A percentile compares a stretch with the other conserved stretches of the same genome.
phyloP scores from a whole-genome alignment of 176 grass and related monocot species.

The Phyllostachys edulis region DNA sequence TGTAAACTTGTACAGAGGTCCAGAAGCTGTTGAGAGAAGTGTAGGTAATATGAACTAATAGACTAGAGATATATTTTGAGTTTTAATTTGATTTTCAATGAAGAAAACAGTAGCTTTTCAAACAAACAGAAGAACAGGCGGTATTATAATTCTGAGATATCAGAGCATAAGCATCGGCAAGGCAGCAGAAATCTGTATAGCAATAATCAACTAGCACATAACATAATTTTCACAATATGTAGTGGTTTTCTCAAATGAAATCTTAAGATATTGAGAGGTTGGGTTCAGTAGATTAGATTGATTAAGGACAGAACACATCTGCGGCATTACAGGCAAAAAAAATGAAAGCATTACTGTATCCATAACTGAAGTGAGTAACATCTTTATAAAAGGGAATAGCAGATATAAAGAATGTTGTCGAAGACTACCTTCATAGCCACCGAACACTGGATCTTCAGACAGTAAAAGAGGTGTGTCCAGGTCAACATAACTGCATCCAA shows the following conservation, averaged over 20 bases:
- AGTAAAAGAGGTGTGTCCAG: slow-evolving; percentile 89
- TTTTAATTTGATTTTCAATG: not conserved
- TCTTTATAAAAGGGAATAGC: not conserved
- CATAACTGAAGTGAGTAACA: not conserved
- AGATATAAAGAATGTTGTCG: not conserved
- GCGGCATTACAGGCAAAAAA: not conserved
- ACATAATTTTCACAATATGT: not conserved
- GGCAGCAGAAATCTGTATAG: not conserved
- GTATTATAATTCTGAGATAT: not conserved
- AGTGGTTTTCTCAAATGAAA: not conserved
- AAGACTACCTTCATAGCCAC: slow-evolving; percentile 82
- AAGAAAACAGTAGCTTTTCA: not conserved
- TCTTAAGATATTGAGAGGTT: not conserved
- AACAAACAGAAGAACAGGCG: not conserved
- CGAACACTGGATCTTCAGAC: slow-evolving; percentile 82
- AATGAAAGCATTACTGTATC: not conserved
- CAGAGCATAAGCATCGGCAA: not conserved
- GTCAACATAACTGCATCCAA: slow-evolving; percentile 79
- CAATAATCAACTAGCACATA: not conserved
- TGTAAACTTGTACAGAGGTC: slow-evolving; percentile 80
- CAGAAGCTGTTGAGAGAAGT: slow-evolving; percentile 53
- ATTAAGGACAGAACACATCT: not conserved
- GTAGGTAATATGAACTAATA: slow-evolving; percentile 2
- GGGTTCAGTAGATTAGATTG: not conserved
- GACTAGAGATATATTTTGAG: not conserved